phyloP scores from a whole-genome alignment of 305 asterid species.

The Petunia hybrid region DNA sequence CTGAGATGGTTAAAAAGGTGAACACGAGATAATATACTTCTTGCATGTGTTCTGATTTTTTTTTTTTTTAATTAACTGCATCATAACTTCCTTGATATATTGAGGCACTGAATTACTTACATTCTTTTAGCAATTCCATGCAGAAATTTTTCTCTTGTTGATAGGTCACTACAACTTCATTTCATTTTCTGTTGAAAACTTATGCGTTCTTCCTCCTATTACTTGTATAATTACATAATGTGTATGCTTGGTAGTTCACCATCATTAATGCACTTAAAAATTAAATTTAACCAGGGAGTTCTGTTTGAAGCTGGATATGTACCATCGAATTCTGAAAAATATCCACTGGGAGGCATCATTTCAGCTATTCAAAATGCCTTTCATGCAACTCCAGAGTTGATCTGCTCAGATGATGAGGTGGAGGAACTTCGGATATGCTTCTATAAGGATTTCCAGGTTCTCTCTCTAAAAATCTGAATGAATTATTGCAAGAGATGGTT shows the following conservation, averaged over 20 bases:
- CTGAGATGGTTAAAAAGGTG: background rate
- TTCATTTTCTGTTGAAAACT: conserved; percentile 15
- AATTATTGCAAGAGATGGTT: background rate
- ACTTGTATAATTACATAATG: background rate
- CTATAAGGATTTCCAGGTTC: conserved; percentile 83
- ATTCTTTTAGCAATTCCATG: conserved; percentile 8
- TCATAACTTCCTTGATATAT: conserved; percentile 15
- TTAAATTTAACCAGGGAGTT: conserved; percentile 61
- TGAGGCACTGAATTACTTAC: background rate
- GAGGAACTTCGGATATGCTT: conserved; percentile 87
- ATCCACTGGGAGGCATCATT: conserved; percentile 81
- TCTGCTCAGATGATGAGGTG: conserved; percentile 74
- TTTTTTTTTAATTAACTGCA: conserved; percentile 14
- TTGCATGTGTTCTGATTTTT: background rate
- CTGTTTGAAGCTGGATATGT: conserved; percentile 78
- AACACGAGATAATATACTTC: background rate
- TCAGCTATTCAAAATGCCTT: conserved; percentile 86
- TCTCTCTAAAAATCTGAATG: background rate
- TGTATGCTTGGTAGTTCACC: conserved; percentile 4
- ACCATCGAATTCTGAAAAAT: conserved; percentile 82
- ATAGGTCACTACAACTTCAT: conserved; percentile 12
- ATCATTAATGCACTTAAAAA: background rate
- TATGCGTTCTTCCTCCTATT: background rate
- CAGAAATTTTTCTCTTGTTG: background rate
- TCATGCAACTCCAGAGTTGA: conserved; percentile 72